Conservation (phyloP, 257 asterid species). For the Vinca minor region DNA sequence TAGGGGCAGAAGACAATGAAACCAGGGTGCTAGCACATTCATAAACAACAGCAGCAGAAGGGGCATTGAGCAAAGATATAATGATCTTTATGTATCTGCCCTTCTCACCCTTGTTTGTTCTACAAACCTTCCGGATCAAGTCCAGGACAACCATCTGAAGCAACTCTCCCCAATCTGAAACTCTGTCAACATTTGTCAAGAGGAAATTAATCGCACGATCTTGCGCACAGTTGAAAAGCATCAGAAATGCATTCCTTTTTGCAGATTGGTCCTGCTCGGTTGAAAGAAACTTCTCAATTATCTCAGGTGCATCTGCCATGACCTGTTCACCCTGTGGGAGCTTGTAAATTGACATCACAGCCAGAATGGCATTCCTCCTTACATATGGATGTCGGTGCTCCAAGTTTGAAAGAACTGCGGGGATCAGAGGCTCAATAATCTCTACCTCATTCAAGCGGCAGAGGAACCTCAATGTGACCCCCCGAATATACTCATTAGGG, state of each 20-base stretch:
- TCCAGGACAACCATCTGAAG: constrained; percentile 92
- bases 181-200: constrained; percentile 63
- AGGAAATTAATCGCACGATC: constrained; percentile 81
- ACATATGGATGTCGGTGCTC: constrained; percentile 83
- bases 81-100: constrained; percentile 88
- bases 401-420: constrained; percentile 71
- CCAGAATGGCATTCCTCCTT: constrained; percentile 78
- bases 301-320: constrained; percentile 95
- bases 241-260: constrained; percentile 87
- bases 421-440: constrained; percentile 78
- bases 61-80: constrained; percentile 60
- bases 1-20: constrained; percentile 88
- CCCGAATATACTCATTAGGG: constrained; percentile 89
- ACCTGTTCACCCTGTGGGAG: constrained; percentile 92
- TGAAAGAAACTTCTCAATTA: constrained; percentile 66
- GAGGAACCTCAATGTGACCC: constrained; percentile 83
- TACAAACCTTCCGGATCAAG: constrained; percentile 78
- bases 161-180: constrained; percentile 81
- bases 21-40: constrained; percentile 97
- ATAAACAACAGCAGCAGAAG: constrained; percentile 85
- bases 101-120: constrained; percentile 80
- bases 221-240: constrained; percentile 87
- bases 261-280: constrained; percentile 84
- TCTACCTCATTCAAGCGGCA: constrained; percentile 84
- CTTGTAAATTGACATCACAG: constrained; percentile 76